Base-by-base conservation (phyloP, 371 early-diverging fungal species). In the Mucor sp. region DNA sequence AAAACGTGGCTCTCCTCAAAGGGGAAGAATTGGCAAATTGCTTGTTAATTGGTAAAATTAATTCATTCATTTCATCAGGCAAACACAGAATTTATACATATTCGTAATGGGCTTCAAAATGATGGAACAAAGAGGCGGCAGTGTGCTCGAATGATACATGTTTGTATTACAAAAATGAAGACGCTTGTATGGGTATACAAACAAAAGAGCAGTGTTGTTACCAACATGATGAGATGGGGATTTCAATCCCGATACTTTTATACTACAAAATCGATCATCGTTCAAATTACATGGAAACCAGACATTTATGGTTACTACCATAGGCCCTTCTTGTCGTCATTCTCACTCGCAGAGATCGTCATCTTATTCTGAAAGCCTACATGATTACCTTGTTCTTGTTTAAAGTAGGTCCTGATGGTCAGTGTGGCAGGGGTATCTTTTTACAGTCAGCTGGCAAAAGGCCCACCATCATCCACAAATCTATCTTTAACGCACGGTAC, bases 1-100 rank as follows among this genome's bases (percentile, higher is more conserved):
- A 68, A 69, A 69, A 69, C 69, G 69, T 69, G 69, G 69, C 69
- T 44, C 19, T 63, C n/a, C 25, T 41, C 35, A 60, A 60, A 60
- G 35, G 17, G 60, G 25, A 39, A 33, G 41, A 41, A 41, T 41
- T 33, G 6, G 25, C 33, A 57, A 19, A 33, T 57, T 53, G 25
- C 53, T 14, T 53, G 30, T 57, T 32, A 57, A 57, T 57, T 28
- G 33, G 17, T 32, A 57, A 50, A 50, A 50, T 57, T 28, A 17
- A 28, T 33, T 32, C 12, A 19, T 7, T 57, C 30, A 33, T 57
- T 57, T 21, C 17, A 19, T 9, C 53, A 27, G 23, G 27, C 14
- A 53, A 27, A 53, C 23, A 53, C 27, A 15, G 15, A 25, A 21
- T 8, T 21, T 47, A 21, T 21, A 47, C 23, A 2, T 27, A 27